Base-by-base conservation (phyloP, 768 basidiomycete species). In the Boletus bicolor region DNA sequence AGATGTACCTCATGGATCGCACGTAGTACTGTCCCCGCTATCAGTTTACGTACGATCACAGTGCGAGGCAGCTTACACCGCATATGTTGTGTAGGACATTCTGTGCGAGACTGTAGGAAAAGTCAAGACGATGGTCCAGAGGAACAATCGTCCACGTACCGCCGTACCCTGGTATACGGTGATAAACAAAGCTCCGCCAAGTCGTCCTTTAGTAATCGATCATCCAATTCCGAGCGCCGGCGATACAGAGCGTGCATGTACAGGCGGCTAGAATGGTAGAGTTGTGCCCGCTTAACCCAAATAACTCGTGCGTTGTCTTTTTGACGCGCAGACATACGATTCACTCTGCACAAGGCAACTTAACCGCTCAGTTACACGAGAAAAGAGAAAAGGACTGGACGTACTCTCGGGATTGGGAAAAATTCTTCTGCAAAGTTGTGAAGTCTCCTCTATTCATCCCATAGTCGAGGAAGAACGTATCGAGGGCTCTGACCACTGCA, bases 231-330 rank as follows among this genome's bases (percentile, higher is more conserved):
- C 9, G 87, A 86, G 30, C 91, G 83, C 41, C 81, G 77, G 44
- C 91, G 86, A 68, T 87, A 89, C 48, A 90, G 67, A 1, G 87
- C 79, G 60, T 90, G 85, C 79, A 91, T 84, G 65, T 89, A 89
- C 36, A 91, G 74, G 30, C 91, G 83, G 8, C 83, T 82, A 46
- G 81, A 84, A 58, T 90, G 88, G 70, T 90, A 91, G 9, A 87
- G 76, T 61, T 90, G 87, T 5, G 89, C 89, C 15, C 91, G 82
- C 66, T 89, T 90, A 45, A 91, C 68, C 68, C 86, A 85, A 9
- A 89, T 83, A 28, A 87, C 70, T 8, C 93, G 81, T 2, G 86
- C 83, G 68, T 88, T 91, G 53, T 85, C 80, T 65, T 85, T 86
- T 72, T 93, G 92, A 61, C 79, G 81, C 11, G 79, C 61, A 80